Percentiles rank a stretch among this genome's conserved stretches.
phyloP scores from a whole-genome alignment of 768 basidiomycete species.

The Lentinula raphanica region DNA sequence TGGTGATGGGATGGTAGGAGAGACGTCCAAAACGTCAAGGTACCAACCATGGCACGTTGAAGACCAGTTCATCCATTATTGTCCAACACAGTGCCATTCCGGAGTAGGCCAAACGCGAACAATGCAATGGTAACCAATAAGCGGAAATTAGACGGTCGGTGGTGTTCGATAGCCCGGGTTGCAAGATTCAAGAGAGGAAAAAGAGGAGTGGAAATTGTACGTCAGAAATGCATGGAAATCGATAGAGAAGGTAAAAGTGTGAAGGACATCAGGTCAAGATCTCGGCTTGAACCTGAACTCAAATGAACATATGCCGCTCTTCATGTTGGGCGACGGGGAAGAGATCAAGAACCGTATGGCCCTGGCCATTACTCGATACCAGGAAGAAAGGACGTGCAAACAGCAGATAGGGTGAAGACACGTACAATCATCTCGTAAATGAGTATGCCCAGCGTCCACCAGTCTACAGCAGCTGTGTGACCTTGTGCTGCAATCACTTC shows the following conservation, averaged over 20 bases:
- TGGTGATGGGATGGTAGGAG: neutral
- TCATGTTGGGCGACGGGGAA: constrained; percentile 4
- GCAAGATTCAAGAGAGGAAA: neutral
- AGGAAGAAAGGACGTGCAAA: neutral
- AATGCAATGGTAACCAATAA: constrained; percentile 1
- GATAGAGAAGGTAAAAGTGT: neutral
- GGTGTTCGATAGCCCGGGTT: neutral
- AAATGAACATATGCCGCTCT: neutral
- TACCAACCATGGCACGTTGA: neutral
- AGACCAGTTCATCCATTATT: neutral
- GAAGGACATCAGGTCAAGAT: neutral
- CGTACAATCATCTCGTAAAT: constrained; percentile 99
- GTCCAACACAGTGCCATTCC: neutral
- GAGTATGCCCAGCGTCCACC: constrained; percentile 98
- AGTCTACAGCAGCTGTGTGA: constrained; percentile 97
- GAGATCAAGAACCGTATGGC: constrained; percentile 21
- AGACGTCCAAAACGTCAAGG: neutral
- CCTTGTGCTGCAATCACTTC: constrained; percentile 97
- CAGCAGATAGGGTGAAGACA: constrained; percentile 23
- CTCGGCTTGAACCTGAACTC: neutral
- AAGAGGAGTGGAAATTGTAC: constrained; percentile 4
- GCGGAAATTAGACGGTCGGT: constrained; percentile 1
- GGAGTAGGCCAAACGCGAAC: neutral
- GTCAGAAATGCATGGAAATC: neutral
- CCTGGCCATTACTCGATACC: neutral